Percentiles rank a stretch among this genome's conserved stretches.
Conservation (phyloP, 116 monocot genomes). For the Phalaenopsis hybrid region DNA sequence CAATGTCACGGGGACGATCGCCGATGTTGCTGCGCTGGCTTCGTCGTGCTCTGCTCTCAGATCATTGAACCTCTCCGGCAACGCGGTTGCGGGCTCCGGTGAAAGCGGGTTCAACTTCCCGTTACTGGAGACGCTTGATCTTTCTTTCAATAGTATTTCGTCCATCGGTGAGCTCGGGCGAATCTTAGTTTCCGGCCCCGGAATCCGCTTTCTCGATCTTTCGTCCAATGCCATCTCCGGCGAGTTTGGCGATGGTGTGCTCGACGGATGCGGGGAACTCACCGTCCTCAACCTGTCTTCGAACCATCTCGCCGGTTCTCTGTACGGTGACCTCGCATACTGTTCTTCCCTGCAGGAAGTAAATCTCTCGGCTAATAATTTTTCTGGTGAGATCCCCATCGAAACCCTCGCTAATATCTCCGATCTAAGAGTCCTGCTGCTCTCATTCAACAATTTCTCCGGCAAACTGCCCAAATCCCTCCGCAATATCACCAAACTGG, state of each 20-base stretch:
- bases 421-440: slow-evolving; percentile 29
- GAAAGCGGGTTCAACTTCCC: not conserved
- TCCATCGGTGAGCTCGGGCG: not conserved
- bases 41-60: slow-evolving; percentile 16
- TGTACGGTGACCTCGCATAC: slow-evolving; percentile 30
- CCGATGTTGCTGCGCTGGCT: slow-evolving; percentile 24
- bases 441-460: slow-evolving; percentile 26
- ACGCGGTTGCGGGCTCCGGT: slow-evolving; percentile 12
- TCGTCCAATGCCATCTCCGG: slow-evolving; percentile 36
- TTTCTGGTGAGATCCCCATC: slow-evolving; percentile 58
- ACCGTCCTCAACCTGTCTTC: slow-evolving; percentile 38
- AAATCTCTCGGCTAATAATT: slow-evolving; percentile 67
- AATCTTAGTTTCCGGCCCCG: not conserved
- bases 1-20: slow-evolving; percentile 19
- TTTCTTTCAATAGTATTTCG: slow-evolving; percentile 28
- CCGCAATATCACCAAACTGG: slow-evolving; percentile 24
- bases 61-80: slow-evolving; percentile 37
- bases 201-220: slow-evolving; percentile 29
- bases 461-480: slow-evolving; percentile 16
- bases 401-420: slow-evolving; percentile 22
- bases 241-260: slow-evolving; percentile 13
- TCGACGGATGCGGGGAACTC: slow-evolving; percentile 19
- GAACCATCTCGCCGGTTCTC: slow-evolving; percentile 43
- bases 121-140: slow-evolving; percentile 16
- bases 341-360: slow-evolving; percentile 35